A percentile compares a stretch with the other conserved stretches of the same genome.
Conservation (phyloP, 2,329 filamentous ascomycete species). For the Trichoderma simmonsii region DNA sequence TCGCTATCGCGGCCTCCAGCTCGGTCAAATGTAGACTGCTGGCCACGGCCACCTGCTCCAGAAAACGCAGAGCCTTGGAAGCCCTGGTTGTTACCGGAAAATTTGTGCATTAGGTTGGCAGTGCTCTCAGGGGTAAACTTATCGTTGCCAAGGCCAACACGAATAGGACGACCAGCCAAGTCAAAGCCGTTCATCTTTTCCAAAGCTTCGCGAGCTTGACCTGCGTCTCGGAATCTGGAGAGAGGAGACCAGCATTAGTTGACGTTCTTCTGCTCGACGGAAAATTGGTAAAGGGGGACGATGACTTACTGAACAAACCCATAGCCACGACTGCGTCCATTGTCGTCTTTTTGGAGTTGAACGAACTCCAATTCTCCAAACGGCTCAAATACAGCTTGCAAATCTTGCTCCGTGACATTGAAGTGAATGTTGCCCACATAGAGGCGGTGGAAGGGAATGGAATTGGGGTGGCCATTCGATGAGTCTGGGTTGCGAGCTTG, state of each 20-base stretch:
- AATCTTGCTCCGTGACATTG: constrained; percentile 93
- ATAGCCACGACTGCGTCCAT: constrained; percentile 86
- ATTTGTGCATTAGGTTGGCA: constrained; percentile 86
- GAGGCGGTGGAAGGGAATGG: constrained; percentile 92
- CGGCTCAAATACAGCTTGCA: constrained; percentile 94
- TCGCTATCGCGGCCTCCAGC: constrained; percentile 85
- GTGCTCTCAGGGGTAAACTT: constrained; percentile 99
- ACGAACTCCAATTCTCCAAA: constrained; percentile 98
- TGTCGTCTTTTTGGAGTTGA: constrained; percentile 94
- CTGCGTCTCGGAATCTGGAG: constrained; percentile 81
- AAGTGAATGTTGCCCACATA: constrained; percentile 99
- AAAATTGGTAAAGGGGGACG: background rate
- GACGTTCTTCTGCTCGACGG: background rate
- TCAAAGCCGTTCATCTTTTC: constrained; percentile 99
- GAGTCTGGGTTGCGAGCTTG: constrained; percentile 81
- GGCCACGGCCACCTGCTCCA: constrained; percentile 81
- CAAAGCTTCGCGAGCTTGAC: constrained; percentile 87
- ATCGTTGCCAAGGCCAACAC: constrained; percentile 98
- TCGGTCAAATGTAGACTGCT: constrained; percentile 87
- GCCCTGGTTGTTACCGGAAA: constrained; percentile 74
- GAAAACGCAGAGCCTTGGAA: constrained; percentile 92
- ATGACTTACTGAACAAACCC: constrained; percentile 95
- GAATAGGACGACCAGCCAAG: constrained; percentile 92
- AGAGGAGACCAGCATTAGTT: constrained; percentile 33
- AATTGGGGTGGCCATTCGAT: constrained; percentile 67